Percentiles rank a stretch among this genome's conserved stretches.
These are phyloP conservation scores for Boletus fagicola DNA, from an alignment of 768 basidiomycete species.

Conservation along the genomic window DNA sequence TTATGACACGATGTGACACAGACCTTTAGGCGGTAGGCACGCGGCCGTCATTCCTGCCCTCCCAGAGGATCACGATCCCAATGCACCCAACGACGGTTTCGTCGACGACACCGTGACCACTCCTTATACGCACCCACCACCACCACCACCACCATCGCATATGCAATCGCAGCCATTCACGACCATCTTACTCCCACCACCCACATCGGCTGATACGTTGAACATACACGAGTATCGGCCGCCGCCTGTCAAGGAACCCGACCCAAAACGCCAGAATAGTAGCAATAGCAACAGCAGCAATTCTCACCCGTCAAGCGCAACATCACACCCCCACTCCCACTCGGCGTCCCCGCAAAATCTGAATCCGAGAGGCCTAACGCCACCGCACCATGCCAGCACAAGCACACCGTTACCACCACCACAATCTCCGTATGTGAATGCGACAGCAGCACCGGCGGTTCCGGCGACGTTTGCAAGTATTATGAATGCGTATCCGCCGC, in stretches of 20 bases:
- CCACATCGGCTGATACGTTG: constrained; percentile 25
- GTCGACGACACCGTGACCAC: too few species aligned
- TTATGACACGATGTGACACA: too few species aligned
- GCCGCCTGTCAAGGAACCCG: constrained; percentile 21
- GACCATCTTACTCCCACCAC: too few species aligned
- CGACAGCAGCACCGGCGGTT: constrained; percentile 30
- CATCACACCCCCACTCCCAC: constrained; percentile 15
- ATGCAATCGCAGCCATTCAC: too few species aligned
- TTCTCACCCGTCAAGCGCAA: constrained; percentile 12
- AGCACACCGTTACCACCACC: not conserved
- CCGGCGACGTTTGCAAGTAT: constrained; percentile 65
- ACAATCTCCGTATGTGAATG: constrained; percentile 22
- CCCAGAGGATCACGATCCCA: too few species aligned
- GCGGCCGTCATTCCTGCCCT: too few species aligned
- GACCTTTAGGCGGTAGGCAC: too few species aligned
- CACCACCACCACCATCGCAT: too few species aligned
- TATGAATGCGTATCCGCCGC: constrained; percentile 64
- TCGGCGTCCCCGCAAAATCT: constrained; percentile 28
- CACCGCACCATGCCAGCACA: constrained; percentile 18
- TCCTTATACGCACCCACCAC: too few species aligned
- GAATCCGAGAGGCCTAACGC: constrained; percentile 16
- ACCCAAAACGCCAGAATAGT: constrained; percentile 20
- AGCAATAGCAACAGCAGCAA: not conserved
- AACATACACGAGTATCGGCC: constrained; percentile 35
- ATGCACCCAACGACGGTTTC: too few species aligned